phyloP scores from a whole-genome alignment of 352 stramenopile genomes.

The Phytopythium mirpurense region DNA sequence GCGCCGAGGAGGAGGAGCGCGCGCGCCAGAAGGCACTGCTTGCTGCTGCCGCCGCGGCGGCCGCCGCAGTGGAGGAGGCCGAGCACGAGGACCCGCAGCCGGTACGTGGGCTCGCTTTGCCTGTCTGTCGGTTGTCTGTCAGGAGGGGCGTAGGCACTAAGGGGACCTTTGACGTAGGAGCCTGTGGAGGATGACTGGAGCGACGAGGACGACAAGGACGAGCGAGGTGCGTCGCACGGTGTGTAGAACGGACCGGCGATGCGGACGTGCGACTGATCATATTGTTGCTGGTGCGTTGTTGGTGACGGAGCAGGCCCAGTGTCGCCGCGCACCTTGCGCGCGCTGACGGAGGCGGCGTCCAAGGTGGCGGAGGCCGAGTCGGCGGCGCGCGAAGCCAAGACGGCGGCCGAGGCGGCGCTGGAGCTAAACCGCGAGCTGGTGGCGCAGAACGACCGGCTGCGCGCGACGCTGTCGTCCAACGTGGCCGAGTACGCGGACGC shows the following conservation, averaged over 20 bases:
- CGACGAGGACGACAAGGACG: constrained; percentile 63
- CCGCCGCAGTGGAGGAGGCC: constrained; percentile 29
- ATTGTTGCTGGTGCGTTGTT: neutral
- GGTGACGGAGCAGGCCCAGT: constrained; percentile 32
- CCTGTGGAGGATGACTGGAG: constrained; percentile 81
- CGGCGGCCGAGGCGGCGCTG: constrained; percentile 47
- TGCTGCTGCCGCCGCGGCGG: constrained; percentile 28
- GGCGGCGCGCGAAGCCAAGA: constrained; percentile 65
- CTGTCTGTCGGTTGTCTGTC: too few relatives aligned
- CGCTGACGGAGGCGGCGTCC: constrained; percentile 60
- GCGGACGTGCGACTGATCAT: neutral
- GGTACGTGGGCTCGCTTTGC: constrained; percentile 28
- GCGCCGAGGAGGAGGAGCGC: constrained; percentile 26
- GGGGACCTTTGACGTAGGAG: constrained; percentile 62
- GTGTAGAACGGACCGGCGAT: neutral
- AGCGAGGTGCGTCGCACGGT: constrained; percentile 15
- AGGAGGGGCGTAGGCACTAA: constrained; percentile 31
- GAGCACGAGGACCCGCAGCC: constrained; percentile 31
- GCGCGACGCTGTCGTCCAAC: constrained; percentile 56
- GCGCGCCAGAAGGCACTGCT: constrained; percentile 32
- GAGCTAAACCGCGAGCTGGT: constrained; percentile 61
- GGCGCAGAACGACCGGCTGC: constrained; percentile 56
- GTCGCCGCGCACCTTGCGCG: constrained; percentile 53
- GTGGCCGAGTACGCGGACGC: constrained; percentile 66
- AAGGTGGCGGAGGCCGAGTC: constrained; percentile 75